Percentiles rank a stretch among this genome's conserved stretches.
Conservation (phyloP, 257 asterid species). For the Gentiana dahurica region DNA sequence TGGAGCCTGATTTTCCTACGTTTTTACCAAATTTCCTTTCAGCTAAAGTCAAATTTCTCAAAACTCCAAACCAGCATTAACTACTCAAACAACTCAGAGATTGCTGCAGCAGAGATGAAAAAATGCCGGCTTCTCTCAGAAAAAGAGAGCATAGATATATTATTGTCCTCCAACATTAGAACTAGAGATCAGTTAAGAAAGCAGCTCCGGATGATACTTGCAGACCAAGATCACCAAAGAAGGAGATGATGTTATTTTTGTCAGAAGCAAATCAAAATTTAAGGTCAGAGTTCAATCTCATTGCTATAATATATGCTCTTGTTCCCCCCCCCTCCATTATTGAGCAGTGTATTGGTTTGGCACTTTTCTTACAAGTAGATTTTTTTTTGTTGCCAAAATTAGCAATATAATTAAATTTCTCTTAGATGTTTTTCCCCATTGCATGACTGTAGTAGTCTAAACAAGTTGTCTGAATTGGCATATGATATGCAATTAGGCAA, state of each 20-base stretch:
- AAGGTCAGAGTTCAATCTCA: no score
- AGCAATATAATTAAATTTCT: no score
- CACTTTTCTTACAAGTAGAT: no score
- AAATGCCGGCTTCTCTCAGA: constrained; percentile 14
- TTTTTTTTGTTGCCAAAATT: no score
- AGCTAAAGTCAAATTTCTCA: constrained; percentile 24
- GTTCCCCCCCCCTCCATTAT: no score
- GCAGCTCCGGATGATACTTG: constrained; percentile 22
- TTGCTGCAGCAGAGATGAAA: constrained; percentile 24
- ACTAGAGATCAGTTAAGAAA: constrained; percentile 19
- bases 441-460: no score
- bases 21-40: constrained; percentile 5
- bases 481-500: no score
- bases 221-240: constrained; percentile 15
- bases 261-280: neutral
- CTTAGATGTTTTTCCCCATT: no score
- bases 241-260: constrained; percentile 1
- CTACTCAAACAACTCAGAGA: constrained; percentile 28
- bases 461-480: no score
- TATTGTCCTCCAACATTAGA: constrained; percentile 17
- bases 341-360: no score
- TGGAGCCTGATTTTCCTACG: no score
- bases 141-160: constrained; percentile 20
- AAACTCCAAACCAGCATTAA: constrained; percentile 19
- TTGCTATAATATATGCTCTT: no score